A percentile compares a stretch with the other conserved stretches of the same genome.
These are phyloP conservation scores for Geotrichum carabidarum DNA, from an alignment of 1,139 yeast species.

Conservation along the genomic window DNA sequence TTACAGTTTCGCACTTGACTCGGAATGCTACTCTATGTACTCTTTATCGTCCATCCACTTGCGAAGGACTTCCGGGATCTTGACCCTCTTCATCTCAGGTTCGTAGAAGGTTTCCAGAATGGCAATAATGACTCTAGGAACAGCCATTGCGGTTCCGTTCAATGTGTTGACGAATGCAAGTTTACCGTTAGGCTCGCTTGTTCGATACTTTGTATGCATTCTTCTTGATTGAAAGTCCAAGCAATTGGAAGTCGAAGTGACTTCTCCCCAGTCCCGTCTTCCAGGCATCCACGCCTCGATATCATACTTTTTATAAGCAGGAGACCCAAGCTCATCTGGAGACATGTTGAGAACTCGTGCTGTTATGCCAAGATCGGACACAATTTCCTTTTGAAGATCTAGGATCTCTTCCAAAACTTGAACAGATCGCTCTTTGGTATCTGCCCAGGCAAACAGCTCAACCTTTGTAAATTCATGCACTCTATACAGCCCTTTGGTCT, in stretches of 20 bases:
- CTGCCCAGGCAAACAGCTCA: slow-evolving; percentile 76
- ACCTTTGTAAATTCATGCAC: slow-evolving; percentile 98
- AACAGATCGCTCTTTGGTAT: slow-evolving; percentile 40
- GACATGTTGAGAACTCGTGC: slow-evolving; percentile 90
- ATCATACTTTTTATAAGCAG: slow-evolving; percentile 87
- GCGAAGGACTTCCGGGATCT: slow-evolving; percentile 63
- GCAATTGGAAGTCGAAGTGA: slow-evolving; percentile 88
- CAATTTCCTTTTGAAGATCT: slow-evolving; percentile 58
- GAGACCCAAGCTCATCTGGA: slow-evolving; percentile 83
- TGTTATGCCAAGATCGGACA: slow-evolving; percentile 63
- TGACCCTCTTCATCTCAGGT: slow-evolving; percentile 48
- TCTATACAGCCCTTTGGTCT: slow-evolving; percentile 85
- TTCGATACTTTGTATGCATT: slow-evolving; percentile 54
- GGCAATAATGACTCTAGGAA: slow-evolving; percentile 87
- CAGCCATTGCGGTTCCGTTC: slow-evolving; percentile 95
- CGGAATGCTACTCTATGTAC: slow-evolving; percentile 24
- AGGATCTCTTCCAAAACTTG: slow-evolving; percentile 57
- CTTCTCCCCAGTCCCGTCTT: slow-evolving; percentile 86
- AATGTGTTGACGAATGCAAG: slow-evolving; percentile 66
- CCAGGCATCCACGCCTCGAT: slow-evolving; percentile 99
- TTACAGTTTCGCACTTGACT: background rate
- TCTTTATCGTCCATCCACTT: slow-evolving; percentile 36
- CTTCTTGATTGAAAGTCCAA: slow-evolving; percentile 87
- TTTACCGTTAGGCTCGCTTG: slow-evolving; percentile 36
- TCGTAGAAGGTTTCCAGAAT: slow-evolving; percentile 80